Evolutionary conservation across 129 eudicot genomes (phyloP), one percentile per base, ranked within the genome.

Genomic region (Flaveria linearis): DNA sequence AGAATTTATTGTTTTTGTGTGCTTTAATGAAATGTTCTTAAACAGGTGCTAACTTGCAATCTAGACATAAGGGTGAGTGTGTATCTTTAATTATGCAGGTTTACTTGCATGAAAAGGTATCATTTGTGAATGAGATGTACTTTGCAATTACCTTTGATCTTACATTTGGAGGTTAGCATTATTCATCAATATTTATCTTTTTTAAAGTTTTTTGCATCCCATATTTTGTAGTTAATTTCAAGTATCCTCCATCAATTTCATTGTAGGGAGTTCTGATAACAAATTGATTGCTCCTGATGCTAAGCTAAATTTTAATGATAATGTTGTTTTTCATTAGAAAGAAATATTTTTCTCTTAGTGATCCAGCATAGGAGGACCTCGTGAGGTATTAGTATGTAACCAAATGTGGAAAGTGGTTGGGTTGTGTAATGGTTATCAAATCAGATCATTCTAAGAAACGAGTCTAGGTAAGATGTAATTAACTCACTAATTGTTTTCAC

Each of bases 321-420:
- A 87, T 87, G 98, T 93, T 56, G 92, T 88, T 61, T 93, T 84
- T 74, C 96, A 97, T 42, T 97, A 93, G 80, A 87, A 93, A 72
- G 96, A 85, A 25, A 79, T 89, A 50, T n/a, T 93, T 91, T 81
- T 79, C 91, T 68, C 87, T 87, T 16, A 97, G 97, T 61, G 98
- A 93, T 84, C 92, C 98, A 62, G 78, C 98, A 49, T 97, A 93
- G 74, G 98, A 93, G 69, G 98, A 93, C 78, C 98, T 77, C 98
- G 97, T 62, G 98, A 25, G 28, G 98, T 93, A 79, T 56, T 30
- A 30, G 36, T 30, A 5, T 30, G 36, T 30, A 68, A 17, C 39
- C 41, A 71, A 14, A 62, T 28, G 43, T 62, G 36, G 43, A 26
- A 62, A 26, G 13, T 28, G 11, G 68, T 7, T 2, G 43, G 20